phyloP scores from a whole-genome alignment of 306 rosid genomes.

The Rosa lucieae region DNA sequence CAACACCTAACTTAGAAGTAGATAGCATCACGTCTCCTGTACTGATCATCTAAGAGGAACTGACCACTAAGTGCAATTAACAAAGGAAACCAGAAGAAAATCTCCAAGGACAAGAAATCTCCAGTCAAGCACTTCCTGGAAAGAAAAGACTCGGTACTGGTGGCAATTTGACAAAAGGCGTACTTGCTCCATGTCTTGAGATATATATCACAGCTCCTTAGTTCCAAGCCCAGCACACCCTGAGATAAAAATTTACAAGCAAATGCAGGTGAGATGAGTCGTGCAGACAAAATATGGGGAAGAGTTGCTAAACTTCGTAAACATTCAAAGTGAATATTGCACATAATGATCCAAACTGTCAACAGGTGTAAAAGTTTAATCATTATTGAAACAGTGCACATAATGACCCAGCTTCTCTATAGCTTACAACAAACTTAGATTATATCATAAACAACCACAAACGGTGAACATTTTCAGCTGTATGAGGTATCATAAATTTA shows the following conservation, averaged over 20 bases:
- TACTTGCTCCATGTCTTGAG: constrained; percentile 74
- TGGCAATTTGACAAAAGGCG: constrained; percentile 73
- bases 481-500: background rate
- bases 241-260: constrained; percentile 23
- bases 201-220: constrained; percentile 39
- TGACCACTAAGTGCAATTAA: constrained; percentile 94
- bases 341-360: background rate
- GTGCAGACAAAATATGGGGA: background rate
- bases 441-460: background rate
- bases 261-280: background rate
- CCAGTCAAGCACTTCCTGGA: constrained; percentile 99
- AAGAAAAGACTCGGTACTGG: constrained; percentile 71
- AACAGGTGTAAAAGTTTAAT: background rate
- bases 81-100: constrained; percentile 96
- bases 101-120: constrained; percentile 78
- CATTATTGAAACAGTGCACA: background rate
- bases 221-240: constrained; percentile 58
- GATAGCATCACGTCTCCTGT: constrained; percentile 77
- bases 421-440: background rate
- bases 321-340: background rate
- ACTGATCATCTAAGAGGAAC: constrained; percentile 64
- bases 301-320: background rate
- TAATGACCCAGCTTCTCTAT: background rate
- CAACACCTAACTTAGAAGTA: constrained; percentile 78
- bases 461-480: background rate